phyloP scores from a whole-genome alignment of 2,329 filamentous ascomycete species.

The Daldinia eschscholtzii region DNA sequence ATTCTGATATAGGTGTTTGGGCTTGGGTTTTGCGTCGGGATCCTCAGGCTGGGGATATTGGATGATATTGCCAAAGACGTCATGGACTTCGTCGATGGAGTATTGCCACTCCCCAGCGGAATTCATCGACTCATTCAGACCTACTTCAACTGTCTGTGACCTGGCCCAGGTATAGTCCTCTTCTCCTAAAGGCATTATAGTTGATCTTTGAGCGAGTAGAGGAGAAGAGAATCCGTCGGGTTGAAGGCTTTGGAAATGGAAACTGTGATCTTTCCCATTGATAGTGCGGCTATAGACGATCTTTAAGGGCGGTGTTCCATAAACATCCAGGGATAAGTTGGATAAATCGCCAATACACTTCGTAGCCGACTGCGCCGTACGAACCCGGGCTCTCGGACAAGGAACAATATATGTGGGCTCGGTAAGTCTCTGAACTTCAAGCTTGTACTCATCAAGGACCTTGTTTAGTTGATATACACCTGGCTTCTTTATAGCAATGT shows the following conservation, averaged over 20 bases:
- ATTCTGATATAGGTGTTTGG: constrained; percentile 76
- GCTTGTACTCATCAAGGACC: constrained; percentile 92
- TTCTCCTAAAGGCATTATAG: constrained; percentile 69
- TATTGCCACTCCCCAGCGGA: constrained; percentile 87
- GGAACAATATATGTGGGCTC: constrained; percentile 86
- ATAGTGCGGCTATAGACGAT: constrained; percentile 92
- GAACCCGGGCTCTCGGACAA: constrained; percentile 84
- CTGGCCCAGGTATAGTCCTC: constrained; percentile 86
- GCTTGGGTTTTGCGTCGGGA: constrained; percentile 71
- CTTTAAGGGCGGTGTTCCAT: constrained; percentile 90
- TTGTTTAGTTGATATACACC: constrained; percentile 88
- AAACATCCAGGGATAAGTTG: constrained; percentile 83
- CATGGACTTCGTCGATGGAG: constrained; percentile 89
- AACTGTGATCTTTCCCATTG: constrained; percentile 84
- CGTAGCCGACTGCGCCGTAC: constrained; percentile 70
- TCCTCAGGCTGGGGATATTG: constrained; percentile 80
- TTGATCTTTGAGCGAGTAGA: constrained; percentile 71
- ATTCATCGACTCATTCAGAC: constrained; percentile 90
- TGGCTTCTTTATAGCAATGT: constrained; percentile 83
- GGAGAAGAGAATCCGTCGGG: constrained; percentile 88
- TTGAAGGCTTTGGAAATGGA: constrained; percentile 93
- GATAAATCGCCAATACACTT: constrained; percentile 91
- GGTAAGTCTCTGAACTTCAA: constrained; percentile 84
- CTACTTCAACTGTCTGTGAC: constrained; percentile 79
- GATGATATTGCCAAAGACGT: constrained; percentile 88